Evolutionary conservation across 1,284 basidiomycete genomes (phyloP).

Genomic region (Microbotryum lychnidis-dioicae): DNA sequence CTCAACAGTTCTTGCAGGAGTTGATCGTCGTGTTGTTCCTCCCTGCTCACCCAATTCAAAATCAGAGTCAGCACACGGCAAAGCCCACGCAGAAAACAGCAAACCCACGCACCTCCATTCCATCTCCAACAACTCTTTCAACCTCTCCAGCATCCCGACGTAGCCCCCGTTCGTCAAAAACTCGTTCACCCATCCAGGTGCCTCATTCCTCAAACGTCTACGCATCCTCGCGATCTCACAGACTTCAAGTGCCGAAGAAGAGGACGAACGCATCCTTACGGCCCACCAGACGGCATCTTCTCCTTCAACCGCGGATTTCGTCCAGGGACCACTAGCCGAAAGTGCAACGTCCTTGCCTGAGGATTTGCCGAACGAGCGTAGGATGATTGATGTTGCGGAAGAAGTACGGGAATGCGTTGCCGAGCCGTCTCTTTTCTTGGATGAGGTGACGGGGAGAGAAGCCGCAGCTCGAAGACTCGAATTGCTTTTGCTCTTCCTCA

Average conservation of each 20-base stretch:
- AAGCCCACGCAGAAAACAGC: too few species aligned
- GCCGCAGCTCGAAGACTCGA: too few species aligned
- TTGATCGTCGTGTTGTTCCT: slow-evolving; percentile 96
- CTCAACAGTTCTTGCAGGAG: slow-evolving; percentile 83
- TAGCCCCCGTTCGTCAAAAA: slow-evolving; percentile 82
- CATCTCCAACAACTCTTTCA: slow-evolving; percentile 87
- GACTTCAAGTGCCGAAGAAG: slow-evolving; percentile 48
- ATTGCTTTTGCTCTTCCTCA: slow-evolving; percentile 19
- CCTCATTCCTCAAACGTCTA: slow-evolving; percentile 72
- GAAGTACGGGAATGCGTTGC: slow-evolving; percentile 6
- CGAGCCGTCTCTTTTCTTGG: too few species aligned
- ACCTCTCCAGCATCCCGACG: slow-evolving; percentile 63
- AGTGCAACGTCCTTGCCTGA: neutral
- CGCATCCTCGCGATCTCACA: slow-evolving; percentile 56
- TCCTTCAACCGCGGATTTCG: neutral
- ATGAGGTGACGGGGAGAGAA: too few species aligned
- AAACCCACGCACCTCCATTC: slow-evolving; percentile 74
- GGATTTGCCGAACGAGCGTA: slow-evolving; percentile 15
- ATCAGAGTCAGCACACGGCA: too few species aligned
- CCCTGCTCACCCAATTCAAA: slow-evolving; percentile 43
- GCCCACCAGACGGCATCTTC: slow-evolving; percentile 21
- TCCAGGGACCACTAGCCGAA: too few species aligned
- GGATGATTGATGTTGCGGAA: slow-evolving; percentile 6
- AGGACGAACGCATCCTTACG: neutral
- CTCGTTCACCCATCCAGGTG: slow-evolving; percentile 82